Evolutionary conservation across 139 green algal species (phyloP).

Genomic region (Parachlorella kessleri): DNA sequence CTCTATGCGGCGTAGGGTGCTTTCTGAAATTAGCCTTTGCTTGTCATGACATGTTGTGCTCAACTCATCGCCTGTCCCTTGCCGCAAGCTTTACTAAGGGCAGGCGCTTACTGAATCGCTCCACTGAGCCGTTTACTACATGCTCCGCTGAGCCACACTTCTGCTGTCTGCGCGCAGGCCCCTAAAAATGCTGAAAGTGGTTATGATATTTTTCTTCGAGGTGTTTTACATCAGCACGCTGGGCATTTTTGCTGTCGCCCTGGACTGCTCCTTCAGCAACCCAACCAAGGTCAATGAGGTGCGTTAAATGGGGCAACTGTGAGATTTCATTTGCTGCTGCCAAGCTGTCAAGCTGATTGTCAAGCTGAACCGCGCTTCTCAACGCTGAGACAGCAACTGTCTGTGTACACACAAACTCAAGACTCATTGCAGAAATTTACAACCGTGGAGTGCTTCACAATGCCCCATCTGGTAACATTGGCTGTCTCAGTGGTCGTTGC

Average conservation of each 20-base stretch:
- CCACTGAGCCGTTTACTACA: too few relatives aligned
- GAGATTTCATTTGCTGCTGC: background rate
- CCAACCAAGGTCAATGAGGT: slow-evolving; percentile 2
- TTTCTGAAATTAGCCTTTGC: too few relatives aligned
- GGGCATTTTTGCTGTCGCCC: slow-evolving; percentile 13
- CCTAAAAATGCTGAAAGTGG: too few relatives aligned
- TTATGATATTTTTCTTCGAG: slow-evolving; percentile 11
- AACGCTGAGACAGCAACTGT: background rate
- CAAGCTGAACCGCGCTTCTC: background rate
- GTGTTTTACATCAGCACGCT: slow-evolving; percentile 12
- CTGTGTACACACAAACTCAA: background rate
- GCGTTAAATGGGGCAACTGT: background rate
- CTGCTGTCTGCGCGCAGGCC: too few relatives aligned
- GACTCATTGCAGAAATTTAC: slow-evolving; percentile 12
- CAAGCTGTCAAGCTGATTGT: background rate
- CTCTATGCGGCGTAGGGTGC: too few relatives aligned
- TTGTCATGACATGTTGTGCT: too few relatives aligned
- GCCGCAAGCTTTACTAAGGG: too few relatives aligned
- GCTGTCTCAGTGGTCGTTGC: slow-evolving; percentile 23
- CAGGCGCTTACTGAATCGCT: too few relatives aligned
- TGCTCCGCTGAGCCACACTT: too few relatives aligned
- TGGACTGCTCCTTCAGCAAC: slow-evolving; percentile 15
- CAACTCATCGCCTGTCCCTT: too few relatives aligned
- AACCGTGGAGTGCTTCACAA: slow-evolving; percentile 28
- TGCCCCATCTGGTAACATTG: slow-evolving; percentile 46